Conservation (phyloP, 495 filamentous ascomycete genomes). For the Barbatosphaeria neglecta region DNA sequence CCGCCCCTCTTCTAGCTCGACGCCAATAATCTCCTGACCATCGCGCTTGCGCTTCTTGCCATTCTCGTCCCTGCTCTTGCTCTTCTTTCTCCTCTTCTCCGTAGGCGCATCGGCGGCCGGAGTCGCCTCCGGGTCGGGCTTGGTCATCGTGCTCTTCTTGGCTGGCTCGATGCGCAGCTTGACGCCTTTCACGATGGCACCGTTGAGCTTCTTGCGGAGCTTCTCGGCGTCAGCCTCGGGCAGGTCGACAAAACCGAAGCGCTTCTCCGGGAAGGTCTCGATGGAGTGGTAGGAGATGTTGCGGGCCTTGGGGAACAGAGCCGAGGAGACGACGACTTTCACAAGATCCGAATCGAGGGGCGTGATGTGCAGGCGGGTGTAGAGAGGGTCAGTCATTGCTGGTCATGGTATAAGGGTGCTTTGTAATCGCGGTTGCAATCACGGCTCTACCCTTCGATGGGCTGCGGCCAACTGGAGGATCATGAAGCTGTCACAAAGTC, state of each 20-base stretch:
- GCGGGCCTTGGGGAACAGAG: conserved; percentile 50
- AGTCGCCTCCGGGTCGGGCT: conserved; percentile 18
- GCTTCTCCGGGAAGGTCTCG: conserved; percentile 76
- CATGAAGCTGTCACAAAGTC: too few species aligned
- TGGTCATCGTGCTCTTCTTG: conserved; percentile 35
- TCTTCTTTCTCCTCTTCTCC: conserved; percentile 29
- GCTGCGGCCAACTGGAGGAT: too few species aligned
- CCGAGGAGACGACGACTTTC: conserved; percentile 52
- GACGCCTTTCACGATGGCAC: conserved; percentile 67
- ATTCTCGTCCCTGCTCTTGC: conserved; percentile 26
- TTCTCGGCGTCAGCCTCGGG: conserved; percentile 73
- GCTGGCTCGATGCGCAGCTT: conserved; percentile 80
- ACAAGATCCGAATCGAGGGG: conserved; percentile 67
- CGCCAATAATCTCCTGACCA: conserved; percentile 51
- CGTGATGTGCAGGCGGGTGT: conserved; percentile 70
- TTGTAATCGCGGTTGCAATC: too few species aligned
- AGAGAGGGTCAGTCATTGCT: conserved; percentile 4
- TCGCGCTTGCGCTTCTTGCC: conserved; percentile 56
- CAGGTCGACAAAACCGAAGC: conserved; percentile 80
- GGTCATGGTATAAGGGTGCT: too few species aligned
- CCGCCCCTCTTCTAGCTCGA: conserved; percentile 59
- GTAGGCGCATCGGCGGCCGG: conserved; percentile 22
- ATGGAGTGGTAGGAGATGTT: conserved; percentile 77
- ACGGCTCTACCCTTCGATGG: too few species aligned
- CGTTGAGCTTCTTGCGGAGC: conserved; percentile 86